Percentiles rank a stretch among this genome's conserved stretches.
Evolutionary conservation across 2,329 filamentous ascomycete genomes (phyloP).

Genomic region (Aureobasidium vineae): DNA sequence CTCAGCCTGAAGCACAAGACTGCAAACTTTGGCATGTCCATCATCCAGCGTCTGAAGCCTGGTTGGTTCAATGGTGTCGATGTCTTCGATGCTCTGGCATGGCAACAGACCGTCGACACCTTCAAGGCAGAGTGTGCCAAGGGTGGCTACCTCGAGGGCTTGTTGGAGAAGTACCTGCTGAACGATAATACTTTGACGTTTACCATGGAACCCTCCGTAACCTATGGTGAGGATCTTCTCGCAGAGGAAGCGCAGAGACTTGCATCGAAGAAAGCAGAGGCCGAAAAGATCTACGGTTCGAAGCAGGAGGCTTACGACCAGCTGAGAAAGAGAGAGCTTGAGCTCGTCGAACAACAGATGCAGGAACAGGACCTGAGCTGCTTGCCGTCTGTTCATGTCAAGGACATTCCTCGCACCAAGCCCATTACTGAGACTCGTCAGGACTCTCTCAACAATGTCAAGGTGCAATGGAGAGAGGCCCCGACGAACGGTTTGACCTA

Average conservation of each 20-base stretch:
- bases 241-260: conserved; percentile 74
- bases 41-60: conserved; percentile 84
- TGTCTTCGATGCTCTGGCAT: conserved; percentile 85
- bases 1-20: conserved; percentile 95
- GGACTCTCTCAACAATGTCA: conserved; percentile 58
- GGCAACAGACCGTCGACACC: conserved; percentile 81
- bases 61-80: conserved; percentile 96
- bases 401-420: conserved; percentile 79
- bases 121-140: conserved; percentile 76
- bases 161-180: conserved; percentile 86
- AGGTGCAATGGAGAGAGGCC: conserved; percentile 86
- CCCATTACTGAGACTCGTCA: conserved; percentile 68
- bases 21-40: conserved; percentile 86
- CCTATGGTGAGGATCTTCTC: conserved; percentile 70
- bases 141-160: conserved; percentile 75
- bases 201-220: conserved; percentile 84
- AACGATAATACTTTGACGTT: conserved; percentile 87
- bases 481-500: conserved; percentile 96
- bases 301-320: conserved; percentile 68
- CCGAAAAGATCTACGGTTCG: conserved; percentile 65
- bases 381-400: conserved; percentile 81
- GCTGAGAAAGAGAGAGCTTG: conserved; percentile 74
- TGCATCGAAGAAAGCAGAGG: conserved; percentile 69
- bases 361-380: conserved; percentile 66
- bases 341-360: conserved; percentile 72